A percentile compares a stretch with the other conserved stretches of the same genome.
Conservation (phyloP, 1,284 basidiomycete species). For the Pseudozyma hubeiensis region DNA sequence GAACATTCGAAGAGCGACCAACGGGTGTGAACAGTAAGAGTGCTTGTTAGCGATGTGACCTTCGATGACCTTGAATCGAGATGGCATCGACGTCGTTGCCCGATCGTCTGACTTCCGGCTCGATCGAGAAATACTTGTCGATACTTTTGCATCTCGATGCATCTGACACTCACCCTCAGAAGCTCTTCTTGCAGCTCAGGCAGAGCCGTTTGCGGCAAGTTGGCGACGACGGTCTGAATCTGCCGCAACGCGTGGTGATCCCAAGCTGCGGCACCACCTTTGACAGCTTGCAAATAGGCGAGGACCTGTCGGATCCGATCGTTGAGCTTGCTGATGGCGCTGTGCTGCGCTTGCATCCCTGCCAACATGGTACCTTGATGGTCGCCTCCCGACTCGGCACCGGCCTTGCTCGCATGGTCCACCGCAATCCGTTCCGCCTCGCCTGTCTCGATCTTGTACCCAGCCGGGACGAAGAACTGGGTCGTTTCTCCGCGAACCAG, state of each 20-base stretch:
- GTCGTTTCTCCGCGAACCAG: slow-evolving; percentile 42
- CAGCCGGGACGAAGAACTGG: slow-evolving; percentile 77
- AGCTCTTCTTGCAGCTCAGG: slow-evolving; percentile 55
- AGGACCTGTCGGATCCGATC: slow-evolving; percentile 86
- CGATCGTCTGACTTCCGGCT: neutral
- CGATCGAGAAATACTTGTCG: neutral
- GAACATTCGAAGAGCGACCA: neutral
- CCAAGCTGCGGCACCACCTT: slow-evolving; percentile 30
- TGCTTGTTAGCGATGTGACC: slow-evolving; percentile 9
- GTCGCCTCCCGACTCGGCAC: slow-evolving; percentile 78
- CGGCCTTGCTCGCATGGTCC: slow-evolving; percentile 90
- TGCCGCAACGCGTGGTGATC: slow-evolving; percentile 81
- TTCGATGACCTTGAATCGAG: slow-evolving; percentile 2
- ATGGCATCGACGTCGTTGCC: neutral
- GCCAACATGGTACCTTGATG: slow-evolving; percentile 76
- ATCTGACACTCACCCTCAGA: slow-evolving; percentile 28
- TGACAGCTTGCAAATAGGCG: slow-evolving; percentile 73
- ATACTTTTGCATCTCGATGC: neutral
- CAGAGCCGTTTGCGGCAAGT: slow-evolving; percentile 66
- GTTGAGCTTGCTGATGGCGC: slow-evolving; percentile 94
- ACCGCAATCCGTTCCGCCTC: slow-evolving; percentile 98
- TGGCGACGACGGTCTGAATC: slow-evolving; percentile 84
- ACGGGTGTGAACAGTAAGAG: too few species aligned
- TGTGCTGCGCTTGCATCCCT: slow-evolving; percentile 87
- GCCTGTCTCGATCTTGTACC: slow-evolving; percentile 91